Conservation (phyloP, 352 stramenopile genomes). For the Globisporangium ultimum region DNA sequence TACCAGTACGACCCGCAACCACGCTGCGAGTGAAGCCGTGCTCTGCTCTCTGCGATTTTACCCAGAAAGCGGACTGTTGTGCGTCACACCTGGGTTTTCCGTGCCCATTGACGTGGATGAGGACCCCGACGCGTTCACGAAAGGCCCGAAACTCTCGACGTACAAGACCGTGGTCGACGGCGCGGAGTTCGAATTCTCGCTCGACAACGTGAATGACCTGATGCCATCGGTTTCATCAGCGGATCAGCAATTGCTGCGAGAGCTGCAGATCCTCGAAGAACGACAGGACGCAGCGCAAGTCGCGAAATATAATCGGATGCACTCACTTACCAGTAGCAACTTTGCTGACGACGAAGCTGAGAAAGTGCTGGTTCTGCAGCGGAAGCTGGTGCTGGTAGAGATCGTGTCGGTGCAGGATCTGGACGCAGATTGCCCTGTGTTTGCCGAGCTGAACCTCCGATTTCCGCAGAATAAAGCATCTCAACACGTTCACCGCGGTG, state of each 20-base stretch:
- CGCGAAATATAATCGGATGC: not conserved
- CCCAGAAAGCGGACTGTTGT: conserved; percentile 45
- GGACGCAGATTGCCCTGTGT: conserved; percentile 1
- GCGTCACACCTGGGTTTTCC: conserved; percentile 56
- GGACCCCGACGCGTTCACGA: conserved; percentile 23
- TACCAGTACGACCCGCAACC: not conserved
- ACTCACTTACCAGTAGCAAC: conserved; percentile 3
- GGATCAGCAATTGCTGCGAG: conserved; percentile 34
- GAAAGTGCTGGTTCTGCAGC: conserved; percentile 6
- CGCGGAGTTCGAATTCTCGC: conserved; percentile 48
- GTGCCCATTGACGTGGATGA: conserved; percentile 26
- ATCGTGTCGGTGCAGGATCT: conserved; percentile 9
- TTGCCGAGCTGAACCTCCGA: conserved; percentile 7
- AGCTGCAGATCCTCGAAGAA: conserved; percentile 47
- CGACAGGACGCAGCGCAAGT: conserved; percentile 24
- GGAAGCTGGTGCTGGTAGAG: conserved; percentile 8
- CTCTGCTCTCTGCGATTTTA: conserved; percentile 55
- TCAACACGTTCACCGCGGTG: not conserved
- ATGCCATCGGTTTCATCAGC: conserved; percentile 30
- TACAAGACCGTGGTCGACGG: conserved; percentile 36
- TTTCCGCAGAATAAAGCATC: not conserved
- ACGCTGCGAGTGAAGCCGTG: conserved; percentile 27
- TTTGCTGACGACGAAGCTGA: conserved; percentile 5
- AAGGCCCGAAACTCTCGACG: conserved; percentile 46
- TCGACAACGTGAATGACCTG: conserved; percentile 60